Evolutionary conservation across 352 stramenopile species (phyloP), one percentile per base, ranked within the genome.

Genomic region (Pythium guiyangense): DNA sequence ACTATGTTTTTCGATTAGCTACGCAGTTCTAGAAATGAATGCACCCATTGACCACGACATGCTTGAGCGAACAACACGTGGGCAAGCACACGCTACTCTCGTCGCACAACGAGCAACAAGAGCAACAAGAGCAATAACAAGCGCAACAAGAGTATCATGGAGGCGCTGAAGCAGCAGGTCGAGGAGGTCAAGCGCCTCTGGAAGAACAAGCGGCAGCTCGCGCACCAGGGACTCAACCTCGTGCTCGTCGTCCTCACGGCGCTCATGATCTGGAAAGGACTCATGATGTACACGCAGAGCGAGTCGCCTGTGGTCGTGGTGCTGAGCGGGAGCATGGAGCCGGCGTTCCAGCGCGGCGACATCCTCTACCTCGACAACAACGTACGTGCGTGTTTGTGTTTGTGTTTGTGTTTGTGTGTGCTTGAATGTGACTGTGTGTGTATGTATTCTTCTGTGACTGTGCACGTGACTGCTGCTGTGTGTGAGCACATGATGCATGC

Each of bases 191-290:
- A 98, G 75, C 97, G 98, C 67, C 86, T 99, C 44, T 99, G 96
- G 96, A 88, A 86, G 56, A 99, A 99, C 79, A 99, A 99, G 79
- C 90, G 96, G 39, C 91, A 98, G 77, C 71, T 99, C 44, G 73
- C 90, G 52, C 98, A 99, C 72, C 97, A 99, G 76, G 73, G 86
- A 34, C 84, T 99, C 39, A 99, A 99, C 77, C 80, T 99, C 54
- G 94, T 93, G 52, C 98, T 99, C 94, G 98, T 99, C 67, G 94
- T 99, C 57, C 96, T 99, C 64, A 98, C 88, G 44, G 97, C 97
- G 44, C 77, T 99, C 43, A 99, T 99, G 96, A 99, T 99, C 68
- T 99, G 97, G 97, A 99, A 99, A 67, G 93, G 86, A 40, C 83
- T 99, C 52, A 99, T 99, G 94, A 89, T 97, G 53, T 86, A 96